Conservation (phyloP, 768 basidiomycete species). For the Saitozyma sp. region DNA sequence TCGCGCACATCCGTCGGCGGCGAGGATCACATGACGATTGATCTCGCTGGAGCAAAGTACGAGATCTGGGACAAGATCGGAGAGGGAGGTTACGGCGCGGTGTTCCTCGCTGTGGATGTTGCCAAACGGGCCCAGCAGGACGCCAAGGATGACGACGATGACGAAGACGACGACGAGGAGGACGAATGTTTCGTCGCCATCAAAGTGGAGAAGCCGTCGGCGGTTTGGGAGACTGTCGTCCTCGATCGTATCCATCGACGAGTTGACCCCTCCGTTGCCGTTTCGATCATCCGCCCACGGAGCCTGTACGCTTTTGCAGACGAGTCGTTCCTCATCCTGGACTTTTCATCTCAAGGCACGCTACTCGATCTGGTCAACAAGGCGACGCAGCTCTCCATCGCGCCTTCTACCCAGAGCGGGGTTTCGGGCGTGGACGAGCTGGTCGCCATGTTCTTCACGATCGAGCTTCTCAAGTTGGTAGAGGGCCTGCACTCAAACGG, state of each 20-base stretch:
- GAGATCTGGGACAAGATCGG: constrained; percentile 83
- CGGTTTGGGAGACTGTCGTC: constrained; percentile 88
- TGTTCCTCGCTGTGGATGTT: constrained; percentile 72
- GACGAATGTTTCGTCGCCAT: constrained; percentile 66
- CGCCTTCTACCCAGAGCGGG: constrained; percentile 51
- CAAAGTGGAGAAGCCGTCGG: constrained; percentile 85
- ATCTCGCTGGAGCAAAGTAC: constrained; percentile 66
- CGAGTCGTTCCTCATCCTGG: constrained; percentile 85
- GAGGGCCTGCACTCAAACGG: constrained; percentile 78
- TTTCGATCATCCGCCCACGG: constrained; percentile 73
- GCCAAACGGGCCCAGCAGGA: constrained; percentile 47
- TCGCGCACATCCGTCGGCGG: constrained; percentile 31
- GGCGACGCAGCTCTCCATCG: constrained; percentile 68
- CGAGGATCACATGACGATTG: constrained; percentile 53
- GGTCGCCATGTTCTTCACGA: constrained; percentile 89
- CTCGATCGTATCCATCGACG: constrained; percentile 72
- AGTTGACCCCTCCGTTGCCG: constrained; percentile 61
- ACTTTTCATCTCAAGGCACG: constrained; percentile 86
- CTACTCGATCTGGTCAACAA: constrained; percentile 89
- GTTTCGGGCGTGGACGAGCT: constrained; percentile 72
- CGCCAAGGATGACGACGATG: constrained; percentile 47
- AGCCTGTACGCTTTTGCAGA: constrained; percentile 80
- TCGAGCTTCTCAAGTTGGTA: constrained; percentile 79
- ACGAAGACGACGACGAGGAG: constrained; percentile 57
- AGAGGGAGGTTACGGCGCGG: constrained; percentile 93